Percentiles rank a stretch among this genome's conserved stretches.
phyloP scores from a whole-genome alignment of 1,139 yeast species.

The Yamadazyma sp. region DNA sequence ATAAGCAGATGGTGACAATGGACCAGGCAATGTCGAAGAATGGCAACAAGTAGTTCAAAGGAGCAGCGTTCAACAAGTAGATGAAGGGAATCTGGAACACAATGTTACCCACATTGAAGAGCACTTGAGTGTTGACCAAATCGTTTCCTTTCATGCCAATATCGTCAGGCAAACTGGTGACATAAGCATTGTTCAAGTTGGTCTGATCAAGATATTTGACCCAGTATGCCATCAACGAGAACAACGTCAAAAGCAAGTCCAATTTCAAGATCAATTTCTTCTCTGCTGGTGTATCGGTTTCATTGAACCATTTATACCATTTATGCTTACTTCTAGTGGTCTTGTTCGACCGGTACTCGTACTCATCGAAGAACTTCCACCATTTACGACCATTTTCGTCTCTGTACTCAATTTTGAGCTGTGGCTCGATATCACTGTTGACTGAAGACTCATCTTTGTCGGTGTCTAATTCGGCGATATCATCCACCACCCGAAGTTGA shows the following conservation, averaged over 20 bases:
- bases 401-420: slow-evolving; percentile 41
- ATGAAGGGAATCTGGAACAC: slow-evolving; percentile 55
- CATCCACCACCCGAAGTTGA: slow-evolving; percentile 39
- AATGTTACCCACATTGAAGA: slow-evolving; percentile 58
- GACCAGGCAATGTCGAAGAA: slow-evolving; percentile 66
- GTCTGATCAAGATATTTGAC: slow-evolving; percentile 66
- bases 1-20: slow-evolving; percentile 57
- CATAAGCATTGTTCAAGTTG: slow-evolving; percentile 66
- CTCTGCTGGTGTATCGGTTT: slow-evolving; percentile 54
- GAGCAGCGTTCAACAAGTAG: slow-evolving; percentile 45
- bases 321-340: slow-evolving; percentile 37
- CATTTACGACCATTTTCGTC: slow-evolving; percentile 64
- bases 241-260: slow-evolving; percentile 59
- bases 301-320: slow-evolving; percentile 69
- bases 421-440: slow-evolving; percentile 12
- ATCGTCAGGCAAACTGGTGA: slow-evolving; percentile 61
- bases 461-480: slow-evolving; percentile 29
- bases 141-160: slow-evolving; percentile 66
- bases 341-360: slow-evolving; percentile 52
- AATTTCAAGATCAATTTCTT: slow-evolving; percentile 57
- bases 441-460: slow-evolving; percentile 16
- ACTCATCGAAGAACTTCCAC: slow-evolving; percentile 65
- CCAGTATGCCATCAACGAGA: slow-evolving; percentile 67
- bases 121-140: slow-evolving; percentile 57
- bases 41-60: slow-evolving; percentile 58